A percentile compares a stretch with the other conserved stretches of the same genome.
phyloP scores from a whole-genome alignment of 345 rosid genomes.

The Lenwebbia sp. region DNA sequence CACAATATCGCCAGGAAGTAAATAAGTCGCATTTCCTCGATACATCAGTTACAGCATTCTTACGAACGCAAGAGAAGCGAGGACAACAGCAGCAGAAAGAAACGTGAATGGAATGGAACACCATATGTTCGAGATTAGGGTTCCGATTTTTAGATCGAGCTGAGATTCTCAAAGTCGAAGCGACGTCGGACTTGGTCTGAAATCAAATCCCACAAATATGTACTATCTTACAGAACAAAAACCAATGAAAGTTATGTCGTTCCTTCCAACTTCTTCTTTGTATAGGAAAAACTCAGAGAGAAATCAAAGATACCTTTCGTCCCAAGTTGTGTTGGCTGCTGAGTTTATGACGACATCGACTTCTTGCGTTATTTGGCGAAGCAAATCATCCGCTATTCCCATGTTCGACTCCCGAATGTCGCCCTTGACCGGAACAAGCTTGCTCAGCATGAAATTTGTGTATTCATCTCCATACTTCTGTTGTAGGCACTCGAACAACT shows the following conservation, averaged over 20 bases:
- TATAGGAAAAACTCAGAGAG: background rate
- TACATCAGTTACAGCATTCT: background rate
- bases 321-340: constrained; percentile 12
- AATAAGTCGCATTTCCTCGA: no score
- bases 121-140: background rate
- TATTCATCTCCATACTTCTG: background rate
- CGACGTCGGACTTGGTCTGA: background rate
- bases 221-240: background rate
- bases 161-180: background rate
- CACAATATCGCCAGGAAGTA: background rate
- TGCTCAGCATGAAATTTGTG: constrained; percentile 1
- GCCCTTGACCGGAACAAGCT: constrained; percentile 4
- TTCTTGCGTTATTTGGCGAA: background rate
- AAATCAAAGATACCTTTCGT: background rate
- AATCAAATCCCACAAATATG: no score
- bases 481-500: background rate
- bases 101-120: background rate
- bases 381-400: background rate
- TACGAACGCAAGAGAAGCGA: background rate
- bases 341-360: constrained; percentile 22
- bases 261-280: background rate
- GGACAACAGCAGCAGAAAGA: background rate
- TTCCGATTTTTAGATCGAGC: background rate
- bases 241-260: background rate
- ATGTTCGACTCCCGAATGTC: constrained; percentile 1